Evolutionary conservation across 139 green algal genomes (phyloP).

Genomic region (Chlorella sp.): DNA sequence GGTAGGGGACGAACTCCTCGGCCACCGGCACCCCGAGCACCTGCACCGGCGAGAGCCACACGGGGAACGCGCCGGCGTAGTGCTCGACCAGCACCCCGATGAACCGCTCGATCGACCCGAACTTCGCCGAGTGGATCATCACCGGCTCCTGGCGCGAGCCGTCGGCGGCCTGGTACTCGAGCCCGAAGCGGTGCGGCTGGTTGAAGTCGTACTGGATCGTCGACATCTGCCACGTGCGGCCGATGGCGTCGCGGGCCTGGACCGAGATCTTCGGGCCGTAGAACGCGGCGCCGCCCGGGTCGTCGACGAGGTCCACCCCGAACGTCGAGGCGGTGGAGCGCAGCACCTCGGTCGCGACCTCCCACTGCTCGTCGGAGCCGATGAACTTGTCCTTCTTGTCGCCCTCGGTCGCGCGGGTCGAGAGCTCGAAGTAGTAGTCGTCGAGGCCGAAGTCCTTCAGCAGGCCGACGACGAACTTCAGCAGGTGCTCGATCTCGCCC

Average conservation of each 20-base stretch:
- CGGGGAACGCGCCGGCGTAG: constrained; percentile 86
- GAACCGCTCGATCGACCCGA: constrained; percentile 83
- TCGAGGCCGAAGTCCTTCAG: no score
- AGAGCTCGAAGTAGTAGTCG: no score
- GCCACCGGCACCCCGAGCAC: no score
- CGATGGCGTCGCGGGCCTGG: constrained; percentile 88
- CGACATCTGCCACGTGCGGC: constrained; percentile 97
- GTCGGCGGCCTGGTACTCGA: constrained; percentile 54
- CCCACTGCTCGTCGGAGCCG: no score
- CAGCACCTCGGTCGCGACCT: no score
- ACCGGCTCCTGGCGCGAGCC: constrained; percentile 74
- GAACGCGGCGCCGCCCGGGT: constrained; percentile 94
- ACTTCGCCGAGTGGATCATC: constrained; percentile 97
- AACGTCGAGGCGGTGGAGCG: constrained; percentile 63
- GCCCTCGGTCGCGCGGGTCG: no score
- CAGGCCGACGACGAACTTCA: no score
- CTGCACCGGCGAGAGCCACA: constrained; percentile 91
- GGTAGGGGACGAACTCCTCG: constrained; percentile 55
- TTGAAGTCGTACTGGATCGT: constrained; percentile 99
- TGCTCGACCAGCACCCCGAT: constrained; percentile 98
- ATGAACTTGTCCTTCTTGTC: no score
- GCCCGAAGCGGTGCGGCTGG: constrained; percentile 69
- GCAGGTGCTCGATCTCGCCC: no score
- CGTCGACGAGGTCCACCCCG: constrained; percentile 26
- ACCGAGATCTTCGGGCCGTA: constrained; percentile 99